These are phyloP conservation scores for Saccharomyces hybrid DNA, from an alignment of 1,139 yeast genomes.

Conservation along the genomic window DNA sequence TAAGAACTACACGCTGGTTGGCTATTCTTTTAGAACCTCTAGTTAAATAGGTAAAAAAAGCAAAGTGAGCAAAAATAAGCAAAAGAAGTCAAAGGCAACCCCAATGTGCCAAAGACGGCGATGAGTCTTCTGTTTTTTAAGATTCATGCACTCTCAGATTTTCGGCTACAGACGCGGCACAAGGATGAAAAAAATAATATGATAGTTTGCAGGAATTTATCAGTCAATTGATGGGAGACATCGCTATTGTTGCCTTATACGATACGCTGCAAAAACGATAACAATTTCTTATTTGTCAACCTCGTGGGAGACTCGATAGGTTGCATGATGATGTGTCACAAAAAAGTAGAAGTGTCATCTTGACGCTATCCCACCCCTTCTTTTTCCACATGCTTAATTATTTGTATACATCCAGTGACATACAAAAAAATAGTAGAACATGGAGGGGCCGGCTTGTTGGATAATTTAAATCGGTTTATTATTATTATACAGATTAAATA, in stretches of 20 bases:
- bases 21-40: background rate
- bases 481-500: background rate
- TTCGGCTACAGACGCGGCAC: background rate
- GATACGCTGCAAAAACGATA: background rate
- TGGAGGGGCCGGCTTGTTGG: background rate
- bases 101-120: background rate
- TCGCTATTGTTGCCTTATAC: background rate
- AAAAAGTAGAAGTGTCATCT: background rate
- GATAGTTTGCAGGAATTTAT: background rate
- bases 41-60: background rate
- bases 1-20: background rate
- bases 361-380: background rate
- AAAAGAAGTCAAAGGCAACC: background rate
- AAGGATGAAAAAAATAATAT: background rate
- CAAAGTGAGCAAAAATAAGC: background rate
- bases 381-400: background rate
- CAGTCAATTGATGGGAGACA: background rate
- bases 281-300: background rate
- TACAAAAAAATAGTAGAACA: background rate
- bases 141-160: background rate
- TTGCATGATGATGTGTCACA: background rate
- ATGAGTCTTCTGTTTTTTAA: background rate
- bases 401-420: background rate
- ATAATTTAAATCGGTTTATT: background rate
- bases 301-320: background rate